Conservation (phyloP, 495 filamentous ascomycete species). For the Penicillium bovifimosum region DNA sequence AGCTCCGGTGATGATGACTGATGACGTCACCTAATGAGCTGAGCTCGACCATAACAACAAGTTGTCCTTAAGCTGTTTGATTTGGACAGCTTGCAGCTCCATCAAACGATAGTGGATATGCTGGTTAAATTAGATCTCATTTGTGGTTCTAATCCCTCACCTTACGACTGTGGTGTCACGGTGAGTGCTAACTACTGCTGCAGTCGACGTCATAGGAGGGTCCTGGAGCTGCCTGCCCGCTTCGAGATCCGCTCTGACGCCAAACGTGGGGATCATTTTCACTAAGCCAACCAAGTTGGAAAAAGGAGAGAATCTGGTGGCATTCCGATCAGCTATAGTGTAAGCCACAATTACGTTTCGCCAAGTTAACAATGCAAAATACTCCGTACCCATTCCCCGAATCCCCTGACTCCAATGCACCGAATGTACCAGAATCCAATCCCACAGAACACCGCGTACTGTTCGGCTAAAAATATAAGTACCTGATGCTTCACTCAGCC, state of each 20-base stretch:
- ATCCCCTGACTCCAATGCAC: constrained; percentile 2
- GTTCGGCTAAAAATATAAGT: too few species aligned
- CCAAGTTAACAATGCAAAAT: constrained; percentile 15
- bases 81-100: not conserved
- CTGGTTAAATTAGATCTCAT: not conserved
- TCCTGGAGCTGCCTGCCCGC: constrained; percentile 2
- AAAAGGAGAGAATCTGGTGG: not conserved
- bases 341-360: constrained; percentile 12
- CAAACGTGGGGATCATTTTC: constrained; percentile 5
- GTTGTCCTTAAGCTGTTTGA: not conserved
- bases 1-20: constrained; percentile 15
- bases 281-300: not conserved
- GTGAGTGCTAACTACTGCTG: constrained; percentile 7
- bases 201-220: constrained; percentile 8
- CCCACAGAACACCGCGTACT: too few species aligned
- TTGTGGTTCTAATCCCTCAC: not conserved
- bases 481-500: constrained; percentile 64
- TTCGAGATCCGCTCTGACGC: constrained; percentile 10
- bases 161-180: not conserved
- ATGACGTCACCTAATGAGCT: constrained; percentile 29
- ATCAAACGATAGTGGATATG: constrained; percentile 1
- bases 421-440: constrained; percentile 1
- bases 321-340: constrained; percentile 6
- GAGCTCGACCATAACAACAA: not conserved
- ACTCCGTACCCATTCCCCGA: too few species aligned